phyloP scores from a whole-genome alignment of 2,329 filamentous ascomycete species.

The Aspergillus puulaauensis region DNA sequence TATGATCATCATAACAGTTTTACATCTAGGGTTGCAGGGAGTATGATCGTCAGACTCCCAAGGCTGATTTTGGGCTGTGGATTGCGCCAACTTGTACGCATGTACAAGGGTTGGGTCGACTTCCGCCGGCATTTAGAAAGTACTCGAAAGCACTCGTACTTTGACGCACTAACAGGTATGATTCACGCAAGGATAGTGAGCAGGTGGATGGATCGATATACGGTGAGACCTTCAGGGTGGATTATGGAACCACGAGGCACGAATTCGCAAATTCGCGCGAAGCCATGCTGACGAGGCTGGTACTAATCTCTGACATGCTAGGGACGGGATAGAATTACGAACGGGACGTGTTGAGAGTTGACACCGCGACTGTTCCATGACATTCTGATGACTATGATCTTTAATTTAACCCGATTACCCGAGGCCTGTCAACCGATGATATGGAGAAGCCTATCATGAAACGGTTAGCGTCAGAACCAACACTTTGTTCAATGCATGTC shows the following conservation, averaged over 20 bases:
- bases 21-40: not conserved
- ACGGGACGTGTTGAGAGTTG: not conserved
- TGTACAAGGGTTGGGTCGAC: constrained; percentile 1
- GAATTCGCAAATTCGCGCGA: not conserved
- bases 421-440: not conserved
- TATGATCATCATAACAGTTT: not conserved
- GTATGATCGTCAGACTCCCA: not conserved
- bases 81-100: constrained; percentile 1
- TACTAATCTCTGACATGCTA: not conserved
- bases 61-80: not conserved
- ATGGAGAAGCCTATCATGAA: not conserved
- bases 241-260: not conserved
- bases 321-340: not conserved
- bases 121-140: not conserved
- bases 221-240: not conserved
- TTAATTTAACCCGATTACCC: not conserved
- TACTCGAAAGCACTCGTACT: constrained; percentile 2
- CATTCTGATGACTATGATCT: not conserved
- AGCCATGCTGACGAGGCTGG: not conserved
- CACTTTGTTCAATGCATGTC: not conserved
- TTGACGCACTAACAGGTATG: not conserved
- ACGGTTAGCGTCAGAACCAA: not conserved
- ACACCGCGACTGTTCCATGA: not conserved
- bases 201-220: not conserved
- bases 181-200: not conserved